A percentile compares a stretch with the other conserved stretches of the same genome.
phyloP scores from a whole-genome alignment of 371 early-diverging fungal species.

The Mortierella sp. region DNA sequence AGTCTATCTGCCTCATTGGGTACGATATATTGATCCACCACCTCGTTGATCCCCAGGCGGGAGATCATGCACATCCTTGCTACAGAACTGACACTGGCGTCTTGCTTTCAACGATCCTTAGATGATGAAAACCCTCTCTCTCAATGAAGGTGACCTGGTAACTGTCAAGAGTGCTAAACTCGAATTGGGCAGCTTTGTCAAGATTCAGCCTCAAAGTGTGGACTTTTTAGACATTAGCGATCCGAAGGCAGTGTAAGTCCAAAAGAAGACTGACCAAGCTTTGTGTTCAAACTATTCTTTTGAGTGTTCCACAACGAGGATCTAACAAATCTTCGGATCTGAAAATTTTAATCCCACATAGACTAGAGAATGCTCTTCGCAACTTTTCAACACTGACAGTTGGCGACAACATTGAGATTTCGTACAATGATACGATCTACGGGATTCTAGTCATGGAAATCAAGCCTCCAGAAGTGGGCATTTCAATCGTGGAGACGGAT shows the following conservation, averaged over 20 bases:
- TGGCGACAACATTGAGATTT: slow-evolving; percentile 94
- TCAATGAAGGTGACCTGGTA: slow-evolving; percentile 83
- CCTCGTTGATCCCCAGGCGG: too few species aligned
- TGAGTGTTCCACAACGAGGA: too few species aligned
- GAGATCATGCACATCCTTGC: too few species aligned
- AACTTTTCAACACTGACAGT: slow-evolving; percentile 95
- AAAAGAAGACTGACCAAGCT: background rate
- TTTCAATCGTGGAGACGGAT: slow-evolving; percentile 99
- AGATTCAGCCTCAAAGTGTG: slow-evolving; percentile 97
- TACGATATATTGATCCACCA: slow-evolving; percentile 35
- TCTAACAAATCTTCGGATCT: too few species aligned
- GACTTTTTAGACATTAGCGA: slow-evolving; percentile 99
- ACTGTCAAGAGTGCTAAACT: slow-evolving; percentile 84
- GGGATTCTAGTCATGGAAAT: slow-evolving; percentile 95
- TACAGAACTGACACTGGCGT: background rate
- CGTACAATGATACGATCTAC: slow-evolving; percentile 91
- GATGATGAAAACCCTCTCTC: slow-evolving; percentile 94
- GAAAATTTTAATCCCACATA: slow-evolving; percentile 13
- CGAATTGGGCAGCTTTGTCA: slow-evolving; percentile 92
- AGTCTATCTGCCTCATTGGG: slow-evolving; percentile 98
- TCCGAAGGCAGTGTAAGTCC: slow-evolving; percentile 93
- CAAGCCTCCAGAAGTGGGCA: slow-evolving; percentile 84
- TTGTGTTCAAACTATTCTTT: too few species aligned
- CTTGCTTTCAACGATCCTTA: slow-evolving; percentile 31
- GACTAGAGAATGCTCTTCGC: slow-evolving; percentile 96